Base-by-base conservation (phyloP, 371 early-diverging fungal species). In the Mortierella sp. region DNA sequence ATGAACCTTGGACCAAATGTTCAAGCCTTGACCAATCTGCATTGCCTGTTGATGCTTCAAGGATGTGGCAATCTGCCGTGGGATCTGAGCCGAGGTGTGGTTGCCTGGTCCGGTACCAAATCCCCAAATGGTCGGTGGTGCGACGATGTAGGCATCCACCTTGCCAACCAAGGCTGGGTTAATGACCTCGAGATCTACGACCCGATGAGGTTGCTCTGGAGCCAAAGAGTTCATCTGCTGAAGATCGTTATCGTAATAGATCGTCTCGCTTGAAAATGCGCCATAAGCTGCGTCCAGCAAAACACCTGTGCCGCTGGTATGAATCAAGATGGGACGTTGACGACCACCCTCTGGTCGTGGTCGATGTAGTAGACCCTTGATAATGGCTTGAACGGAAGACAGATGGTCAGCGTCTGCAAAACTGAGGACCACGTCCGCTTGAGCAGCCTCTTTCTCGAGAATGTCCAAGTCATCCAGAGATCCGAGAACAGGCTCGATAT, bases 1-100 rank as follows among this genome's bases (percentile, higher is more conserved):
- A 57, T 81, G 77, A 12, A 81, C 65, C 56, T 67, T 70, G 47
- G 65, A 67, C 80, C 79, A 78, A n/a, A 43, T n/a, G 53, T 78
- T 73, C 34, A 67, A 46, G 0, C 81, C 81, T 17, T 71, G 8
- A 1, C 79, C 81, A 43, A 76, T 59, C 52, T 73, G 67, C 19
- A 65, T 25, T 2, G 68, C 79, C 16, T 65, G 67, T 25, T 48
- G 21, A 4, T 66, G 39, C 51, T 54, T 52, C 31, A 79, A 57
- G 0, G 79, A 68, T 19, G 46, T 17, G 3, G 45, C 34, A 40
- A 81, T 34, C 22, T 48, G 53, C 9, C 21, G 49, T 28, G 81
- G 79, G 25, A 81, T 68, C 34, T 79, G 81, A 28, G 67, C 55
- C n/a, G 78, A 72, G 28, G 52, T 67, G 7, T 46, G 54, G 54